Base-by-base conservation (phyloP, 2,329 filamentous ascomycete species). In the Stemphylium vesicarium region DNA sequence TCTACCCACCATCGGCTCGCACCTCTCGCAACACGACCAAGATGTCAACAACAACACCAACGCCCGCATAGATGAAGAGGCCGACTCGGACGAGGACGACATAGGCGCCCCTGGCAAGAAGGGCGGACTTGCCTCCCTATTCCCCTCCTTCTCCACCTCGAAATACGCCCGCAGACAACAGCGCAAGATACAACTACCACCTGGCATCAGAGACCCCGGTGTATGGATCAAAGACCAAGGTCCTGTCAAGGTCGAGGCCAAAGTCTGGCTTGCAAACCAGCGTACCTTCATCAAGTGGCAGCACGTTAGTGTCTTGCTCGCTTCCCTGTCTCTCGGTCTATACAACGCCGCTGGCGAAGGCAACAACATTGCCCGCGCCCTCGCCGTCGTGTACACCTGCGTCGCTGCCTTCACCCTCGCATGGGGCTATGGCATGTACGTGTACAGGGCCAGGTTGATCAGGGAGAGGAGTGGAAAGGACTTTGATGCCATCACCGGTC, bases 211-310 rank as follows among this genome's bases (percentile, higher is more conserved):
- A 18, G 88, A 96, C 71, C 95, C 95, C 1, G 86, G 84, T 8
- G 83, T 87, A 62, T 96, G 94, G 88, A 91, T 99, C 81, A 99
- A 99, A 80, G 96, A 99, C 77, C 85, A 89, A 31, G 94, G 95
- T 3, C 90, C 92, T 32, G 84, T 98, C 62, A 90, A 92, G 72
- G 92, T 99, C 53, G 95, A 99, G 79, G 92, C 92, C 58, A 99
- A 99, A 78, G 94, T 99, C 26, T 99, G 95, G 94, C 88, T 99
- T 53, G 95, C 95, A 50, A 99, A 99, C 77, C 94, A 99, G 79
- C 89, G 95, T 58, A 99, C 95, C 0, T 99, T 97, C 74, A 88
- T 99, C 76, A 98, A 97, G 77, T 99, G 95, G 95, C 91, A 98
- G 80, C 93, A 98, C 75, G 92, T 99, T 69, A 89, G 87, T 58